Base-by-base conservation (phyloP, 108 stramenopile species). In the Discostella pseudostelligera region DNA sequence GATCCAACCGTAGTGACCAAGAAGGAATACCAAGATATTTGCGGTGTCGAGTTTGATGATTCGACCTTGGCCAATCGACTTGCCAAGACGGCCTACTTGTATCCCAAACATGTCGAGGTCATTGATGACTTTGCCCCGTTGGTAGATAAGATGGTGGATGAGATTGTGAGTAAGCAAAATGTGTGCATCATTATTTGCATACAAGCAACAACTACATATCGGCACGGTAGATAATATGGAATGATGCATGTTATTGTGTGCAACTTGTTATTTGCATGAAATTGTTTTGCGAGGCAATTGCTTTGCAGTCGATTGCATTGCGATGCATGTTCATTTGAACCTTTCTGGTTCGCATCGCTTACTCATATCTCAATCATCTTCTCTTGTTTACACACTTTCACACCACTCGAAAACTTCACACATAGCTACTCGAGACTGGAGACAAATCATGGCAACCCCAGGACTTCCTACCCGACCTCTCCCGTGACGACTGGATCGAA, bases 101-200 rank as follows among this genome's bases (percentile, higher is more conserved):
- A 95, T 74, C 94, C 94, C 20, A 87, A 90, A 70, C 90, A 95
- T 63, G 90, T 92, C n/a, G 89, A 92, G 81, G 94, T 95, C 11
- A 89, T 95, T 75, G 79, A 84, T 28, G 90, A 92, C 65, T 80
- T 95, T 72, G 87, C 81, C 12, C 87, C 87, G 1, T 59, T 90
- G 73, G 94, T 86, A 8, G 86, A 80, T 47, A 73, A 49, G 17
- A 92, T 92, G 90, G 87, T 90, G 3, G 88, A 90, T 64, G 78
- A 87, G 21, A 81, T 94, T 66, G 90, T 92, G 73, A 87, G 90
- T 92, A 19, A 22, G 9, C 11, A 24, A 8, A 20, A n/a, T n/a
- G n/a, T n/a, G n/a, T n/a, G n/a, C n/a, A n/a, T n/a, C n/a, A n/a
- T n/a, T n/a, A n/a, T n/a, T n/a, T n/a, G n/a, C n/a, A n/a, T n/a